Base-by-base conservation (phyloP, 768 basidiomycete genomes). In the Hirschioporus abietinus region DNA sequence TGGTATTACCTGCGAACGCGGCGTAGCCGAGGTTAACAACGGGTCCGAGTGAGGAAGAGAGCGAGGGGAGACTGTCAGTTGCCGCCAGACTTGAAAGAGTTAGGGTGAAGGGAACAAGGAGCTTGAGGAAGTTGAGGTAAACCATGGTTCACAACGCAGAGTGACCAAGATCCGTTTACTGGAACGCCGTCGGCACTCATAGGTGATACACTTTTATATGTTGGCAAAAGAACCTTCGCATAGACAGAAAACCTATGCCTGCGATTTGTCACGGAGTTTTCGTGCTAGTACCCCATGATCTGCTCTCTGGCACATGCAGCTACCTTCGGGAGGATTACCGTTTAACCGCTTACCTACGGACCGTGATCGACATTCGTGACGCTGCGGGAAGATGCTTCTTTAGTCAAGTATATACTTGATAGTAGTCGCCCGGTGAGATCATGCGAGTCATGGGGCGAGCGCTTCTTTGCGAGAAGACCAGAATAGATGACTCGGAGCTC, bases 11-110 rank as follows among this genome's bases (percentile, higher is more conserved):
- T 17, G 76, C 76, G 68, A 74, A 80, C 0, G 78, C 76, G 17
- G 77, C 79, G 69, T 81, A 82, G n/a, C 78, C 78, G 10, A 81
- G 63, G 67, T 78, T 69, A 26, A 83, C 75, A 26, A 81, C 76
- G 20, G 79, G 80, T 2, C 70, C 71, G 23, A 69, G 27, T 18
- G 70, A 60, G 34, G 68, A 69, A n/a, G 30, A 24, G 17, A 67
- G 66, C 5, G 63, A 35, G 7, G 66, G 60, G 17, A 15, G 42
- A 20, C 20, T 52, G 12, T 20, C 20, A 15, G 42, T 52, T 6
- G 42, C 42, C 3, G 42, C 42, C 20, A 5, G 12, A 20, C 1
- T 15, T 52, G 20, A 15, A 10, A 52, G 42, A 15, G 42, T 3
- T 10, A 52, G 42, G 1, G 30, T 8, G 30, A 30, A 30, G 30